phyloP scores from a whole-genome alignment of 306 rosid genomes.

The Clitoria ternatea region DNA sequence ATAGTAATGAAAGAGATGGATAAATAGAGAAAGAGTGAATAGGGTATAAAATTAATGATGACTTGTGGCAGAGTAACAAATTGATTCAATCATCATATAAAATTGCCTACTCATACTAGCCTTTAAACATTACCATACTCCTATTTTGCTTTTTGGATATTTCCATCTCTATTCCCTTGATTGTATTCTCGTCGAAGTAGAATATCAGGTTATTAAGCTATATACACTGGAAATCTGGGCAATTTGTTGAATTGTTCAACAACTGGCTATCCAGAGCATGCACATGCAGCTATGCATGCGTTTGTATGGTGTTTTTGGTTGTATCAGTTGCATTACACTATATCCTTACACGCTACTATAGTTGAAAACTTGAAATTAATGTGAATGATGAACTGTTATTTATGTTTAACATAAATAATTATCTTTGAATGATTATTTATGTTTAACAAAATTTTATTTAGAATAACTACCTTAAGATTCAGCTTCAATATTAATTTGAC shows the following conservation, averaged over 20 bases:
- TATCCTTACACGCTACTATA: no score
- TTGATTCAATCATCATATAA: slow-evolving; percentile 57
- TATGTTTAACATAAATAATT: no score
- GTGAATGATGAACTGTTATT: neutral
- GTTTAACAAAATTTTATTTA: no score
- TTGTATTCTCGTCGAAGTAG: slow-evolving; percentile 97
- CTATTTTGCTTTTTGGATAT: no score
- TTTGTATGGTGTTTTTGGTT: neutral
- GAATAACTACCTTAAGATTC: no score
- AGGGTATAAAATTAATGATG: slow-evolving; percentile 62
- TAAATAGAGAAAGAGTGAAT: slow-evolving; percentile 3
- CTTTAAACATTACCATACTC: no score
- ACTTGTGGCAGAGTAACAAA: slow-evolving; percentile 49
- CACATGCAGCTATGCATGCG: neutral
- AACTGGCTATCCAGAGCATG: neutral
- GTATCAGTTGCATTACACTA: neutral
- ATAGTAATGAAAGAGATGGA: slow-evolving; percentile 13
- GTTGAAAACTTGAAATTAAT: slow-evolving; percentile 3
- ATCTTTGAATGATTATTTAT: no score
- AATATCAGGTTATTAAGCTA: slow-evolving; percentile 66
- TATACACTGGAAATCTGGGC: neutral
- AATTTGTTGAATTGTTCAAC: neutral
- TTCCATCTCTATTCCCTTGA: no score
- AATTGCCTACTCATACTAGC: no score
- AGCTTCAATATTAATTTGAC: no score